Base-by-base conservation (phyloP, 2,329 filamentous ascomycete genomes). In the Dothistroma septosporum region DNA sequence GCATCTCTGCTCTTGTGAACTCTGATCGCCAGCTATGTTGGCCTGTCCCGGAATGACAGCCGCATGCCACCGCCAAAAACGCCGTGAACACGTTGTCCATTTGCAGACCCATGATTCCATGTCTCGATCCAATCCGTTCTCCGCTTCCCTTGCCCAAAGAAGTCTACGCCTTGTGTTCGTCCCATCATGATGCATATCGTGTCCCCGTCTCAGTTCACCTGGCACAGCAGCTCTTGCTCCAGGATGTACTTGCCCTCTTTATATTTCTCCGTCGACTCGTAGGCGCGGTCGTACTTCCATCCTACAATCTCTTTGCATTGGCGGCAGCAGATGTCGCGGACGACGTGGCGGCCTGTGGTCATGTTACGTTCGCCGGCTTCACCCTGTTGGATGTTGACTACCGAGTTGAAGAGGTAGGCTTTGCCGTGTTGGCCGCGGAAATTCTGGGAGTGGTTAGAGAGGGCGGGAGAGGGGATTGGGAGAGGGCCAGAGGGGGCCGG, bases 271-370 rank as follows among this genome's bases (percentile, higher is more conserved):
- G 83, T 87, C 35, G 81, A 77, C 79, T 99, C 94, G 75, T 90
- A 97, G 1, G 94, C 94, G 79, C 95, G 96, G 77, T 99, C 94
- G 75, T 99, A 99, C 76, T 96, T 97, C 94, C 94, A 99, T 37
- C 94, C 94, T 57, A 99, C 94, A 32, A 88, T 89, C 76, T 92
- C 89, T 74, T 89, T 89, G 83, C 94, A 99, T 76, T 96, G 90
- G 61, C 89, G 85, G 80, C 94, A 99, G 61, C 82, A 82, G 70
- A 99, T 97, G 75, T 99, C 94, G 61, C 94, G 88, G 53, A 99
- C 94, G 59, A 97, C 83, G 77, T 99, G 94, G 58, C 90, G 86
- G 57, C 94, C 94, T 0, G 94, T 99, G 14, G 94, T 99, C 94
- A 99, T 99, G 79, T 89, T 96, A 67, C 94, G 91, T 79, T 99